Conservation (phyloP, 2,329 filamentous ascomycete species). For the Conoideocrella luteorostrata region DNA sequence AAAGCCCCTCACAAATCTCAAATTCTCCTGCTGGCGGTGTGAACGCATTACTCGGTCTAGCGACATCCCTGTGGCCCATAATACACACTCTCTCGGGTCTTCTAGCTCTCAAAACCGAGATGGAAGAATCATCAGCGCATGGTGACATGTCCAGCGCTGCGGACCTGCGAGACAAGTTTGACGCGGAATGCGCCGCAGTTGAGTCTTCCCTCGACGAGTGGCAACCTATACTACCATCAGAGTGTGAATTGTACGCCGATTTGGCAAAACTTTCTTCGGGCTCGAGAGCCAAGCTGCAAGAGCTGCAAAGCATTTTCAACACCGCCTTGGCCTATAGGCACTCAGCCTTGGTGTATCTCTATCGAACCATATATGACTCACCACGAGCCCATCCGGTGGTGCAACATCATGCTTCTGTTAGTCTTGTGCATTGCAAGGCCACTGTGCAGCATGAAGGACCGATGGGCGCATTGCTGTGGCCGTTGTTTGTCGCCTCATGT, state of each 20-base stretch:
- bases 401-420: constrained; percentile 44
- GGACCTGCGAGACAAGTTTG: constrained; percentile 43
- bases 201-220: constrained; percentile 49
- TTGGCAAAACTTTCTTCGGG: neutral
- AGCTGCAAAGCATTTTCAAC: constrained; percentile 48
- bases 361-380: constrained; percentile 46
- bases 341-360: constrained; percentile 51
- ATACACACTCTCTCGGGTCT: constrained; percentile 55
- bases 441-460: constrained; percentile 51
- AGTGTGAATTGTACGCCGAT: constrained; percentile 10
- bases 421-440: constrained; percentile 47
- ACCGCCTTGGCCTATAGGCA: constrained; percentile 56
- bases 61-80: constrained; percentile 57
- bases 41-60: constrained; percentile 54
- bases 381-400: constrained; percentile 41
- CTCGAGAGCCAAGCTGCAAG: constrained; percentile 27
- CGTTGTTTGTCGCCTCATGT: constrained; percentile 56
- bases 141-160: constrained; percentile 38
- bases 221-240: constrained; percentile 44
- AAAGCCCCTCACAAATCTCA: constrained; percentile 33
- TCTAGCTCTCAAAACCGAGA: constrained; percentile 43
- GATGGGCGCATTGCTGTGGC: constrained; percentile 59
- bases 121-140: constrained; percentile 37
- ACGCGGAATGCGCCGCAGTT: constrained; percentile 46
- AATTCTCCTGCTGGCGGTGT: constrained; percentile 46